Conservation (phyloP, 129 eudicot genomes). For the Tagetes erecta region DNA sequence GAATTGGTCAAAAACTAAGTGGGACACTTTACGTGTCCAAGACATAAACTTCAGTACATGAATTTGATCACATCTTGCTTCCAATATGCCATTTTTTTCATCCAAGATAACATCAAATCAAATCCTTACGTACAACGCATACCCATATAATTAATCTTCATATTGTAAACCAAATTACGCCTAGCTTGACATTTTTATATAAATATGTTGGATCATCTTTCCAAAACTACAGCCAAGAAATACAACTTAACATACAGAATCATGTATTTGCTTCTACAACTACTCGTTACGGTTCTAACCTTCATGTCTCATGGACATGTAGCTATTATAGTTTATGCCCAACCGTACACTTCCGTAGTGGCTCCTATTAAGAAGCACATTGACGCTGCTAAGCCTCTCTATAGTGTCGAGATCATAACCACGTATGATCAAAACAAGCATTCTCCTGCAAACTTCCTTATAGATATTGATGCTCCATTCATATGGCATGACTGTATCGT, state of each 20-base stretch:
- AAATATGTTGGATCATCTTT: background rate
- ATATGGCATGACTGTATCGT: slow-evolving; percentile 39
- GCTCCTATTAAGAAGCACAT: slow-evolving; percentile 37
- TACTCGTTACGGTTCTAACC: background rate
- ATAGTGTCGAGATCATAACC: slow-evolving; percentile 15
- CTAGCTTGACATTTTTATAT: background rate
- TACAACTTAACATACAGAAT: background rate
- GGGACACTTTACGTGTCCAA: slow-evolving; percentile 8
- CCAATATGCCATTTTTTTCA: too few relatives aligned
- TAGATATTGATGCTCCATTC: slow-evolving; percentile 47
- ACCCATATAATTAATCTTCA: too few relatives aligned
- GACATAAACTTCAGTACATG: background rate
- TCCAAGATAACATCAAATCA: too few relatives aligned
- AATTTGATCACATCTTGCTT: background rate
- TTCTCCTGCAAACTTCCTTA: slow-evolving; percentile 31
- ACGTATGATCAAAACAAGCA: background rate
- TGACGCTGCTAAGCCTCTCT: slow-evolving; percentile 29
- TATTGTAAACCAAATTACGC: too few relatives aligned
- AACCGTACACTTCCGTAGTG: slow-evolving; percentile 33
- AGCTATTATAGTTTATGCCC: background rate
- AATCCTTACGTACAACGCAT: too few relatives aligned
- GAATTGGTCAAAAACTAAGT: background rate
- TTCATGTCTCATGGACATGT: slow-evolving; percentile 12
- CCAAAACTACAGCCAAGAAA: background rate
- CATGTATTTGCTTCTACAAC: background rate